Conservation (phyloP, 495 filamentous ascomycete species). For the Lasiosphaeriaceae sp. region DNA sequence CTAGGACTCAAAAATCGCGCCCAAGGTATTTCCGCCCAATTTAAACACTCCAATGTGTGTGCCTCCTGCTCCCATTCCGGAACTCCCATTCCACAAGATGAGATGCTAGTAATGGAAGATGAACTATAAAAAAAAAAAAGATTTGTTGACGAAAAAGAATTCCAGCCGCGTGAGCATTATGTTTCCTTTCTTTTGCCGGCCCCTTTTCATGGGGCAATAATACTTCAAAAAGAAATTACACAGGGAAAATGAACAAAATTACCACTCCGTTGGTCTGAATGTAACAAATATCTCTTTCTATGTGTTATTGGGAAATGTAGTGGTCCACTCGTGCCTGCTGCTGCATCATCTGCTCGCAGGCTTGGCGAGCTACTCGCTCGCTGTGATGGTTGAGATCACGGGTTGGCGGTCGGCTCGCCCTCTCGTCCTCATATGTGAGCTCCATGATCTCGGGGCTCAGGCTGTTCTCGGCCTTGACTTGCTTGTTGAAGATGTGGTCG, state of each 20-base stretch:
- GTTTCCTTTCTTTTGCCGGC: background rate
- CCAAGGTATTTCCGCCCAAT: too few relatives aligned
- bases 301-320: slow-evolving; percentile 8
- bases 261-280: background rate
- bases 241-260: background rate
- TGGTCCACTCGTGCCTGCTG: slow-evolving; percentile 10
- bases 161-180: too few relatives aligned
- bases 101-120: too few relatives aligned
- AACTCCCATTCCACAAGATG: too few relatives aligned
- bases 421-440: slow-evolving; percentile 19
- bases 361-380: slow-evolving; percentile 39
- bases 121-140: too few relatives aligned
- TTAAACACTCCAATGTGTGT: too few relatives aligned
- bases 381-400: slow-evolving; percentile 30
- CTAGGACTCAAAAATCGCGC: too few relatives aligned
- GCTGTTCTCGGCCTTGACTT: slow-evolving; percentile 15
- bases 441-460: slow-evolving; percentile 25
- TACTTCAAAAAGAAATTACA: background rate
- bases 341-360: slow-evolving; percentile 38
- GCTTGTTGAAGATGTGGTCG: slow-evolving; percentile 36
- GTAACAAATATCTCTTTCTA: background rate
- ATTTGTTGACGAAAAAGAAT: too few relatives aligned
- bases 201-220: too few relatives aligned
- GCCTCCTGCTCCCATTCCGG: too few relatives aligned
- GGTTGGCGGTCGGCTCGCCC: slow-evolving; percentile 10